Evolutionary conservation across 2,329 filamentous ascomycete genomes (phyloP).

Genomic region (Aspergillus aculeatinus): DNA sequence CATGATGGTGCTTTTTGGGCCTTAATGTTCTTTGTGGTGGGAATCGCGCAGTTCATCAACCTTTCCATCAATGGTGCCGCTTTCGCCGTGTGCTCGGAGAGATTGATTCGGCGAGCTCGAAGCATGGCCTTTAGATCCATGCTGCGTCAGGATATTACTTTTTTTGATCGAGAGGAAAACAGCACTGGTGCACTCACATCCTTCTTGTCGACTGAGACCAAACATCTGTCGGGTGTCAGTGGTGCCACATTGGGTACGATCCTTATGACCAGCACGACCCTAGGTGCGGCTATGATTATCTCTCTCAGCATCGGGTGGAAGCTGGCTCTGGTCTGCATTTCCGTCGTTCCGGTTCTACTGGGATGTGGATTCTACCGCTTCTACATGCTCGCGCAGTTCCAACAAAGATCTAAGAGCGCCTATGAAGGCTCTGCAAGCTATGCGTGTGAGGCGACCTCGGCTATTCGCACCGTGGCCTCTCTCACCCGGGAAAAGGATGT

Average conservation of each 20-base stretch:
- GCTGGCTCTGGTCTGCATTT: slow-evolving; percentile 76
- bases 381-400: slow-evolving; percentile 77
- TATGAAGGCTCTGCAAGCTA: slow-evolving; percentile 80
- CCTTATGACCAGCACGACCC: slow-evolving; percentile 74
- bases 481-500: slow-evolving; percentile 86
- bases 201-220: slow-evolving; percentile 86
- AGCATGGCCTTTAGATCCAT: slow-evolving; percentile 81
- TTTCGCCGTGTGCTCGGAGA: slow-evolving; percentile 85
- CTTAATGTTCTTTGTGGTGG: slow-evolving; percentile 84
- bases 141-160: slow-evolving; percentile 87
- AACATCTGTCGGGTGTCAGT: slow-evolving; percentile 81
- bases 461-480: slow-evolving; percentile 89
- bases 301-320: slow-evolving; percentile 83
- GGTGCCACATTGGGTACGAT: slow-evolving; percentile 86
- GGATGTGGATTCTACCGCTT: slow-evolving; percentile 86
- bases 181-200: slow-evolving; percentile 84
- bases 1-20: slow-evolving; percentile 80
- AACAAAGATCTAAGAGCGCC: slow-evolving; percentile 72
- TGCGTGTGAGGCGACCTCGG: slow-evolving; percentile 89
- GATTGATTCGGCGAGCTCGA: slow-evolving; percentile 77
- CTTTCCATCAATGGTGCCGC: slow-evolving; percentile 68
- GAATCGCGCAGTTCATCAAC: slow-evolving; percentile 67
- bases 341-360: slow-evolving; percentile 74
- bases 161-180: slow-evolving; percentile 88
- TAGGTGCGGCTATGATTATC: slow-evolving; percentile 70